Evolutionary conservation across 108 stramenopile species (phyloP).

Genomic region (Cyclotella choctawhatcheeana): DNA sequence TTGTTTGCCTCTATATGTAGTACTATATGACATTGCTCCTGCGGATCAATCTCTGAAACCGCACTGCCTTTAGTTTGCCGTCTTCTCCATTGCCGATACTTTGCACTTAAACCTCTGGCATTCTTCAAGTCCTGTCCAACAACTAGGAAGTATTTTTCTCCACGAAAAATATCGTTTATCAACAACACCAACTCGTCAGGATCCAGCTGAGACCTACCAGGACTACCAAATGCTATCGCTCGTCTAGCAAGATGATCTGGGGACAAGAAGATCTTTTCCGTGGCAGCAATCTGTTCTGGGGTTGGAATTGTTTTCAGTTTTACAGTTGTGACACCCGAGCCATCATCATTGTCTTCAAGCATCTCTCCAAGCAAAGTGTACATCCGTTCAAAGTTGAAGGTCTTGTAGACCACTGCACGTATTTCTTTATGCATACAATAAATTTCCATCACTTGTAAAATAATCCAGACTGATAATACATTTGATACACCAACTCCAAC

Average conservation of each 20-base stretch:
- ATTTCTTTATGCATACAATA: conserved; percentile 91
- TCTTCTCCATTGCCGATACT: conserved; percentile 46
- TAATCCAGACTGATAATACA: conserved; percentile 69
- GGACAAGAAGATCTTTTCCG: conserved; percentile 77
- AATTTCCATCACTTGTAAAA: conserved; percentile 82
- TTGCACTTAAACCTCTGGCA: conserved; percentile 42
- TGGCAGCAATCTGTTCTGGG: conserved; percentile 61
- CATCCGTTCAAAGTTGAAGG: conserved; percentile 91
- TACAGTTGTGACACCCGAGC: neutral
- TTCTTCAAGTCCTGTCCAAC: conserved; percentile 80
- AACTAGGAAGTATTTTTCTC: conserved; percentile 72
- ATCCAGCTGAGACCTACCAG: conserved; percentile 67
- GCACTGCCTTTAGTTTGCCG: conserved; percentile 8
- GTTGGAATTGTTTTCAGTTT: conserved; percentile 52
- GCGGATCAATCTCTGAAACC: conserved; percentile 41
- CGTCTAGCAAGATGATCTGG: conserved; percentile 70
- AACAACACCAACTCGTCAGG: conserved; percentile 67
- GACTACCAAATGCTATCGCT: conserved; percentile 75
- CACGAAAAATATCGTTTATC: conserved; percentile 62
- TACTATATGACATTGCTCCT: conserved; percentile 81
- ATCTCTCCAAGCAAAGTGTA: conserved; percentile 50
- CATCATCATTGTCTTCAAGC: conserved; percentile 11
- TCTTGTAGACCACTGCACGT: conserved; percentile 77
- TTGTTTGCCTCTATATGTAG: conserved; percentile 82
- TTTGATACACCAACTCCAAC: conserved; percentile 63